These are phyloP conservation scores for Penicillium sp. DNA, from an alignment of 2,329 filamentous ascomycete genomes.

Conservation along the genomic window DNA sequence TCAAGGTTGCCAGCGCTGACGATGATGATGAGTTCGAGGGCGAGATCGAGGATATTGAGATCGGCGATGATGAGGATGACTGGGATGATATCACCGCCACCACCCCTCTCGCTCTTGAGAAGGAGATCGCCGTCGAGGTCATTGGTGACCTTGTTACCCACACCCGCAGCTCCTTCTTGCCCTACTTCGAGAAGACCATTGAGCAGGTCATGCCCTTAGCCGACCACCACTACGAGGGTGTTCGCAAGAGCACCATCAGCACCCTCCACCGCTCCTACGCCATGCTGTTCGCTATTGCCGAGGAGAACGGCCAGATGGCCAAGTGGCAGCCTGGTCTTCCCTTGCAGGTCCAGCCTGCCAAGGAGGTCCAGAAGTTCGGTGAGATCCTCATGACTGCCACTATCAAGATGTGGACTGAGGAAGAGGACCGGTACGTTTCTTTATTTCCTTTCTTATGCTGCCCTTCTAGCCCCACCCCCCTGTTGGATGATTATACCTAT, in stretches of 20 bases:
- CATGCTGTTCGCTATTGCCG: conserved; percentile 83
- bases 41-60: conserved; percentile 63
- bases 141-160: conserved; percentile 89
- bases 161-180: conserved; percentile 75
- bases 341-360: conserved; percentile 73
- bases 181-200: conserved; percentile 86
- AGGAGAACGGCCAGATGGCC: conserved; percentile 70
- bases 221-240: conserved; percentile 89
- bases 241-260: conserved; percentile 85
- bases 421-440: conserved; percentile 83
- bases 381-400: conserved; percentile 83
- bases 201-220: conserved; percentile 76
- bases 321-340: conserved; percentile 92
- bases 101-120: conserved; percentile 88
- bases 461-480: conserved; percentile 7
- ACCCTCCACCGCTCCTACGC: conserved; percentile 93
- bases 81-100: conserved; percentile 82
- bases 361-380: conserved; percentile 79
- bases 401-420: conserved; percentile 81
- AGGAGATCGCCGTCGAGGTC: conserved; percentile 95
- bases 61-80: conserved; percentile 78
- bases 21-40: conserved; percentile 62
- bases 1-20: conserved; percentile 71
- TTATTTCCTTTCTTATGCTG: conserved; percentile 20
- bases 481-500: conserved; percentile 75